These are phyloP conservation scores for Wickerhamiella alocasiicola DNA, from an alignment of 805 yeast genomes.

Conservation along the genomic window DNA sequence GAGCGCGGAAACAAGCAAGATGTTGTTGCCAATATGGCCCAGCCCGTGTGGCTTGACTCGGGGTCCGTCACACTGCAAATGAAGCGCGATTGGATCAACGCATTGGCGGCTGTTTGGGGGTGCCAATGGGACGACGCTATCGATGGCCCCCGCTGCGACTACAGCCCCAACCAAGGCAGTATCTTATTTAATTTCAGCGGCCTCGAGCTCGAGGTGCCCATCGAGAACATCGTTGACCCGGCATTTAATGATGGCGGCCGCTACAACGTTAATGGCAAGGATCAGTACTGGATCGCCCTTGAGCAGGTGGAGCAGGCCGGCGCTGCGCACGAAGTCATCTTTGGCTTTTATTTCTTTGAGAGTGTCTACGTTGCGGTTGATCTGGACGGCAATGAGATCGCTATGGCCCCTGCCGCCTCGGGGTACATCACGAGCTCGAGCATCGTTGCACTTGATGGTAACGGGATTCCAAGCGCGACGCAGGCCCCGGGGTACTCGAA, in stretches of 20 bases:
- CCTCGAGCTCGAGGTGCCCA: conserved; percentile 1
- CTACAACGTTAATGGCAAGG: conserved; percentile 1
- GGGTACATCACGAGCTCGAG: too few relatives aligned
- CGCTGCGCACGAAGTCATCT: conserved; percentile 10
- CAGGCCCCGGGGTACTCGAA: too few relatives aligned
- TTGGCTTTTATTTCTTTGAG: conserved; percentile 54
- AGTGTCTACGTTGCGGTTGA: conserved; percentile 56
- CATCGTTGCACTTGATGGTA: too few relatives aligned
- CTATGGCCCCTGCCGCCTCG: too few relatives aligned
- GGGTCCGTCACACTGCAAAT: background rate
- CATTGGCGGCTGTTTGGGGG: conserved; percentile 25
- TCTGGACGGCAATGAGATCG: conserved; percentile 41
- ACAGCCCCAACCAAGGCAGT: conserved; percentile 5
- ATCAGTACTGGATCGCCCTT: too few relatives aligned
- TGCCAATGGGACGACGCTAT: conserved; percentile 30
- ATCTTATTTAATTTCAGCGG: conserved; percentile 15
- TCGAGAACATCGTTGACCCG: background rate
- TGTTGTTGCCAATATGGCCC: background rate
- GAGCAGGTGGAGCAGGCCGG: too few relatives aligned
- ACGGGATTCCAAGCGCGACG: too few relatives aligned
- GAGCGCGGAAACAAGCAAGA: background rate
- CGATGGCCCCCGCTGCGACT: background rate
- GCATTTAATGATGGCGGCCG: background rate
- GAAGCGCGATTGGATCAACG: conserved; percentile 2
- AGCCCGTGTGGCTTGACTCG: background rate